Conservation (phyloP, 257 asterid species). For the Scutellaria galericulata region DNA sequence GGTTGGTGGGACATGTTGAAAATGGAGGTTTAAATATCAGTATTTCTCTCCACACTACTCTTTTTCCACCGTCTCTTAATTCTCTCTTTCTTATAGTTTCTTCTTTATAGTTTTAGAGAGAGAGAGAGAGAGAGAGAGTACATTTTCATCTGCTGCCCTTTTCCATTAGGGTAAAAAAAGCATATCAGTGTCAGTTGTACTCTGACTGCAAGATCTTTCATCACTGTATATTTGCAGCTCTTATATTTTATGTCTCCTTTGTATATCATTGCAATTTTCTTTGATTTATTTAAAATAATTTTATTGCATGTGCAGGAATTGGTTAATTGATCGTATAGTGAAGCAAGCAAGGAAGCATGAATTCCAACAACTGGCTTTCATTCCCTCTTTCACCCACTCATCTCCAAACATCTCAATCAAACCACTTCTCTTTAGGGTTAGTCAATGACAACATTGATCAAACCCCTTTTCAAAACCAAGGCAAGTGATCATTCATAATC, state of each 20-base stretch:
- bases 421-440: conserved; percentile 73
- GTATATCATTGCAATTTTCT: background rate
- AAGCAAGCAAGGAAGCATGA: conserved; percentile 44
- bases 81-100: conserved; percentile 22
- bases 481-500: conserved; percentile 30
- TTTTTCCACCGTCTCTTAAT: too few species aligned
- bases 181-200: conserved; percentile 37
- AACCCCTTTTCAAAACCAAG: conserved; percentile 70
- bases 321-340: background rate
- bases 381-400: conserved; percentile 83
- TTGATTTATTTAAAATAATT: background rate
- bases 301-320: conserved; percentile 50
- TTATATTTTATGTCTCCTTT: conserved; percentile 26
- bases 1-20: conserved; percentile 32
- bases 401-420: conserved; percentile 46
- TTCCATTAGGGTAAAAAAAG: conserved; percentile 43
- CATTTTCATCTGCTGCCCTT: background rate
- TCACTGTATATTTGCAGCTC: background rate
- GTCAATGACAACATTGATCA: conserved; percentile 58
- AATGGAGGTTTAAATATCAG: conserved; percentile 44
- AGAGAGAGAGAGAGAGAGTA: background rate
- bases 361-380: conserved; percentile 87
- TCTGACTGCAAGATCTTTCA: too few species aligned
- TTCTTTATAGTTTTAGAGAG: conserved; percentile 12
- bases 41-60: background rate